phyloP scores from a whole-genome alignment of 805 yeast genomes.

The Kluyveromyces lactis region DNA sequence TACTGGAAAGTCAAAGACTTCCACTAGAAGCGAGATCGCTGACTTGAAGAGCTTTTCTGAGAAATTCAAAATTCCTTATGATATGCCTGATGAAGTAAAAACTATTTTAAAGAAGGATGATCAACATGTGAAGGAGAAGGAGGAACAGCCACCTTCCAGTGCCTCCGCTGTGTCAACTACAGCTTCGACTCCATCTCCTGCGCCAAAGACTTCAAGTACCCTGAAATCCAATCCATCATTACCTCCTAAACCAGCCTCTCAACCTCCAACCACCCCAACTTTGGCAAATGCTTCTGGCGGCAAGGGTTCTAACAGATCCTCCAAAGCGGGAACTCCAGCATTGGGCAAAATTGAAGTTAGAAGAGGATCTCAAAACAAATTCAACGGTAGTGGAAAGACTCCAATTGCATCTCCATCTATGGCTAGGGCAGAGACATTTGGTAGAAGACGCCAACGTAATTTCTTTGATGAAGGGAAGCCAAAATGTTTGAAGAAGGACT shows the following conservation, averaged over 20 bases:
- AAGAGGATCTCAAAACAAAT: conserved; percentile 14
- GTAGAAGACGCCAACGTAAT: conserved; percentile 19
- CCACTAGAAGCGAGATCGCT: conserved; percentile 39
- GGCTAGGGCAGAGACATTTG: conserved; percentile 12
- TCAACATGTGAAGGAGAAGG: conserved; percentile 24
- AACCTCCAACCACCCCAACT: conserved; percentile 7
- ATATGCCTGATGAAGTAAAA: conserved; percentile 39
- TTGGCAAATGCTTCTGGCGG: conserved; percentile 10
- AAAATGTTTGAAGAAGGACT: conserved; percentile 26
- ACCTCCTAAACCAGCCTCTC: conserved; percentile 18
- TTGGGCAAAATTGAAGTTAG: conserved; percentile 17
- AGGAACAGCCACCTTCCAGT: background rate
- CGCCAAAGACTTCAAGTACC: conserved; percentile 9
- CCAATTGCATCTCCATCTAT: conserved; percentile 15
- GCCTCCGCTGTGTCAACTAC: background rate
- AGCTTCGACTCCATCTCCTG: conserved; percentile 3
- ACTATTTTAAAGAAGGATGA: conserved; percentile 44
- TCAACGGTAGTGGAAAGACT: conserved; percentile 22
- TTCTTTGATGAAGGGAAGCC: conserved; percentile 22
- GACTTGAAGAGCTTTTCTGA: conserved; percentile 73
- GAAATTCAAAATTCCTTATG: conserved; percentile 64
- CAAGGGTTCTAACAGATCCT: conserved; percentile 4
- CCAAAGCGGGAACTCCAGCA: conserved; percentile 19
- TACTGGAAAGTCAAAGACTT: conserved; percentile 8
- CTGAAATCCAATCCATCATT: conserved; percentile 19